Evolutionary conservation across 2,329 filamentous ascomycete genomes (phyloP), one percentile per base, ranked within the genome.

Genomic region (Domatiomyces globalis): DNA sequence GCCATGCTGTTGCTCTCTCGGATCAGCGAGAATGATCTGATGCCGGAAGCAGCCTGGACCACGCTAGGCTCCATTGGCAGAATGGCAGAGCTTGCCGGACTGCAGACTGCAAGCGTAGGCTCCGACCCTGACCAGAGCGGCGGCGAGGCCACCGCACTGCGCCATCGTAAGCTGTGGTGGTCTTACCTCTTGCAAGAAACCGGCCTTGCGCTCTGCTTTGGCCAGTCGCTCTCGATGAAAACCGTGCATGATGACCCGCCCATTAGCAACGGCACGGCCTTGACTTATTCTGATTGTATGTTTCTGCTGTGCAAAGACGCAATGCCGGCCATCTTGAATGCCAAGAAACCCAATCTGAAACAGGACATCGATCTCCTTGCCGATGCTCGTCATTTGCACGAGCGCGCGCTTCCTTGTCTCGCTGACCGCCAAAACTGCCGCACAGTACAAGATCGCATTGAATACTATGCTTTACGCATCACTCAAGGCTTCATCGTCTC

Each of bases 201-300:
- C 45, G 17, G 20, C 8, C 45, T 47, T 27, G 20, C 45, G 6
- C 45, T 47, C 27, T 47, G 45, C 17, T 47, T 47, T 33, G 45
- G 45, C 19, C 22, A 47, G 27, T 15, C 45, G 10, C 29, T 29
- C 20, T 18, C 29, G 8, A 17, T 36, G 6, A 22, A 33, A 47
- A 2, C 17, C 25, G 29, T 8, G 8, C 7, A 33, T 7, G 45
- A 47, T 18, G 45, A 47, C 9, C 45, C 45, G 9, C 45, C 45
- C 29, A 29, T 47, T 4, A 12, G 45, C 19, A 18, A 18, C 17
- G 46, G 20, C 22, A 15, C 19, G 2, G 43, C 25, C 43, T 39
- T 52, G 12, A 42, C 44, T n/a, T 52, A 52, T 25, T 36, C 22
- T 15, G 50, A 52, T n/a, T 52, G 46, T 46, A 49, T 52, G 46